Base-by-base conservation (phyloP, 345 rosid species). In the Combretum micranthum region DNA sequence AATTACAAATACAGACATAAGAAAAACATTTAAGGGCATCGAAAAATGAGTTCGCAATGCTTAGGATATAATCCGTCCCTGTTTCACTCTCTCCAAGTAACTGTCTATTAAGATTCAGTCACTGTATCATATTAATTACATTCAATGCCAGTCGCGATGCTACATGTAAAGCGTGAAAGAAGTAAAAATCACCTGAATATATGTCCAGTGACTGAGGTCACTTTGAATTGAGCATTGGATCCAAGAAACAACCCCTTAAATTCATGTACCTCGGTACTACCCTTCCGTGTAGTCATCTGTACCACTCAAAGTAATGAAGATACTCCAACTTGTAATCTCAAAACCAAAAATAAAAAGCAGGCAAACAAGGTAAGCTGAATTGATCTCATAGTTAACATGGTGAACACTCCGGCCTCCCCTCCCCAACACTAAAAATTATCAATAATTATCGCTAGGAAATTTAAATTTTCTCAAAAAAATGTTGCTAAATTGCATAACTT, bases 201-300 rank as follows among this genome's bases (percentile, higher is more conserved):
- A 72, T 92, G 98, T 39, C 98, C 96, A 20, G 80, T 78, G 14
- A 92, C 98, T 44, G 96, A 92, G 44, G 98, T 88, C 15, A 92
- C 87, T 86, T 77, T 78, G 52, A 63, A 83, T 49, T 76, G 78
- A 1, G 75, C 88, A 13, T 59, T 67, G 64, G 66, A 77, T 17
- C 93, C 90, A 43, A 74, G 74, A 78, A 92, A 92, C 52, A 25
- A 60, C 47, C 88, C 90, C 42, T 81, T 80, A 62, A 92, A 88
- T 53, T 88, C 96, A 67, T 92, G 98, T 19, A 88, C 95, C 37
- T 92, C 96, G 1, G 95, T 91, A 61, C 80, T 76, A 44, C 93
- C 88, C 68, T 67, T 88, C 79, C 88, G 74, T 11, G 96, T 81
- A 55, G 68, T 69, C 85, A 92, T 84, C 96, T 92, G 72, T n/a